A percentile compares a stretch with the other conserved stretches of the same genome.
These are phyloP conservation scores for Pyrenochaeta sp. DNA, from an alignment of 2,329 filamentous ascomycete species.

Conservation along the genomic window DNA sequence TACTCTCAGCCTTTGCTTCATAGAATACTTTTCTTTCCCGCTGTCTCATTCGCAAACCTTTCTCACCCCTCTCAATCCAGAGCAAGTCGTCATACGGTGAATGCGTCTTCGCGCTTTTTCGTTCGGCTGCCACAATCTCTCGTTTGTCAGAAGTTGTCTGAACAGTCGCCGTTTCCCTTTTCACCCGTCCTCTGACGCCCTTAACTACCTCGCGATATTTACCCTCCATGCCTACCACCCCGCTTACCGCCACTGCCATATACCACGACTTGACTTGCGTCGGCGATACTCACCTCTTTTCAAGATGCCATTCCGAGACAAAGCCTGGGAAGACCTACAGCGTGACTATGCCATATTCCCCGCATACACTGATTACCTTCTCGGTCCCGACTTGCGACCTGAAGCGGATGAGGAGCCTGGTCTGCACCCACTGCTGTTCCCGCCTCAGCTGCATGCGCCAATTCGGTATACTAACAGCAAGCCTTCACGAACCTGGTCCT, in stretches of 20 bases:
- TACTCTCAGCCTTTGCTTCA: too few relatives aligned
- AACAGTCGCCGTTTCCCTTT: background rate
- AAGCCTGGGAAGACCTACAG: slow-evolving; percentile 26
- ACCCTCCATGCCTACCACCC: background rate
- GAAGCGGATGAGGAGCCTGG: slow-evolving; percentile 22
- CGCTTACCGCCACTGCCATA: background rate
- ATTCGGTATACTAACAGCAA: slow-evolving; percentile 14
- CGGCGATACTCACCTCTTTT: background rate
- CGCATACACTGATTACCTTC: slow-evolving; percentile 33
- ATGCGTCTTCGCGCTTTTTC: too few relatives aligned
- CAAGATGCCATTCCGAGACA: slow-evolving; percentile 27
- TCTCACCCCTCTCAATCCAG: too few relatives aligned
- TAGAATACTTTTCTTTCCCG: too few relatives aligned
- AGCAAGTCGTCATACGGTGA: too few relatives aligned
- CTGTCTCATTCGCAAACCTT: too few relatives aligned
- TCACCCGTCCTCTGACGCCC: background rate
- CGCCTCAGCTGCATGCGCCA: background rate
- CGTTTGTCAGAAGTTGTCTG: too few relatives aligned
- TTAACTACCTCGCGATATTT: background rate
- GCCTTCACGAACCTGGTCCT: slow-evolving; percentile 10
- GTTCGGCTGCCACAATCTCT: too few relatives aligned
- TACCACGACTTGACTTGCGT: too few relatives aligned
- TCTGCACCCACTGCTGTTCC: slow-evolving; percentile 23
- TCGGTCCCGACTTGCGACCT: slow-evolving; percentile 21
- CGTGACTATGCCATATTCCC: slow-evolving; percentile 31